Evolutionary conservation across 2,329 filamentous ascomycete species (phyloP).

Genomic region (Talaromyces sp.): DNA sequence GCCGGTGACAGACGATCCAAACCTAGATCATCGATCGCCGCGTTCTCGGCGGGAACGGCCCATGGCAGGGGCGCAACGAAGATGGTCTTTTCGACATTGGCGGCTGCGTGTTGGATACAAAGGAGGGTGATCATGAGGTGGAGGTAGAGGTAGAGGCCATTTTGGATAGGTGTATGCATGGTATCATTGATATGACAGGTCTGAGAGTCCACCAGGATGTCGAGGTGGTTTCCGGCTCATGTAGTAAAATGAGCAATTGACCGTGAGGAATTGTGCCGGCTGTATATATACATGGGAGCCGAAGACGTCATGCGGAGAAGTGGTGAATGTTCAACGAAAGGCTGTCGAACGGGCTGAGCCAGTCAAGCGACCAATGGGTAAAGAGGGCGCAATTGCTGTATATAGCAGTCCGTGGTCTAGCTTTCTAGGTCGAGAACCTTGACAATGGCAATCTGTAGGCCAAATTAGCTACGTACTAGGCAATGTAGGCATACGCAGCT

Average conservation of each 20-base stretch:
- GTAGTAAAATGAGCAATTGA: not conserved
- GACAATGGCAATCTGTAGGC: not conserved
- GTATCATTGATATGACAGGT: not conserved
- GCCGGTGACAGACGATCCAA: slow-evolving; percentile 63
- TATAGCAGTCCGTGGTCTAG: not conserved
- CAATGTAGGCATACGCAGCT: no score
- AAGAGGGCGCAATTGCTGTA: not conserved
- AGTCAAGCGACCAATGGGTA: not conserved
- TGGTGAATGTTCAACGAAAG: no score
- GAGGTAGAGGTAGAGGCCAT: slow-evolving; percentile 10
- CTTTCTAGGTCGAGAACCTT: not conserved
- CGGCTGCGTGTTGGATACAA: slow-evolving; percentile 33
- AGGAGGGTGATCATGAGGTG: slow-evolving; percentile 15
- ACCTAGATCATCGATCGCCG: slow-evolving; percentile 57
- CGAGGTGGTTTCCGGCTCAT: not conserved
- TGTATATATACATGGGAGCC: not conserved
- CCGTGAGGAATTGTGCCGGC: not conserved
- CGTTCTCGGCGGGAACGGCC: slow-evolving; percentile 54
- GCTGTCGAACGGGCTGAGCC: not conserved
- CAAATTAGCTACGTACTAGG: no score
- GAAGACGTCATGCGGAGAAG: not conserved
- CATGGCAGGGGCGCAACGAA: slow-evolving; percentile 68
- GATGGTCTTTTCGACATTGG: slow-evolving; percentile 88
- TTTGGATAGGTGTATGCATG: slow-evolving; percentile 9
- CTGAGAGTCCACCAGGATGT: not conserved